Evolutionary conservation across 2,329 filamentous ascomycete genomes (phyloP).

Genomic region (Talaromyces sp.): DNA sequence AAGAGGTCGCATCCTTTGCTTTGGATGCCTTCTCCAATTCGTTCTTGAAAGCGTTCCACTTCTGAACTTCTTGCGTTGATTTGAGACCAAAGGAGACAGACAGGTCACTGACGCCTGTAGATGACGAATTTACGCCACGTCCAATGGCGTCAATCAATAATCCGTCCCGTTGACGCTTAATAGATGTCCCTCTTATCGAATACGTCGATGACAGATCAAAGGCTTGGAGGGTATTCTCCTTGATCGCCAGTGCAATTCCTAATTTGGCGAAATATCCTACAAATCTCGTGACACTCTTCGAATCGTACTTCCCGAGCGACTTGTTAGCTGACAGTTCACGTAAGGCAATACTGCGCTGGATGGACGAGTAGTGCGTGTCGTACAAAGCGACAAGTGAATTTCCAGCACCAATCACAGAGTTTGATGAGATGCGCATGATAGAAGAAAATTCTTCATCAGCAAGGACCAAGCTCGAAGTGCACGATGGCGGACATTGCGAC

Average conservation of each 20-base stretch:
- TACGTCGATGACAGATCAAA: slow-evolving; percentile 42
- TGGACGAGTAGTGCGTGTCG: slow-evolving; percentile 47
- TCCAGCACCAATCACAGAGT: slow-evolving; percentile 41
- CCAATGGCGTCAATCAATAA: slow-evolving; percentile 44
- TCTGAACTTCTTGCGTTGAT: slow-evolving; percentile 30
- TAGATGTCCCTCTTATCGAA: slow-evolving; percentile 26
- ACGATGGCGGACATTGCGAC: slow-evolving; percentile 40
- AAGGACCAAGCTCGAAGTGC: slow-evolving; percentile 39
- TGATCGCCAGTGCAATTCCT: slow-evolving; percentile 41
- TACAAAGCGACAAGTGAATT: slow-evolving; percentile 44
- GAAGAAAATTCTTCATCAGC: slow-evolving; percentile 38
- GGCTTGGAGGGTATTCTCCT: slow-evolving; percentile 41
- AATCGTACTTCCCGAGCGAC: slow-evolving; percentile 21
- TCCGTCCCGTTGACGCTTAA: slow-evolving; percentile 41
- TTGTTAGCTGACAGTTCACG: slow-evolving; percentile 29
- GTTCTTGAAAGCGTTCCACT: slow-evolving; percentile 34
- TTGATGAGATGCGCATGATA: slow-evolving; percentile 42
- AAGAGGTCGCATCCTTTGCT: slow-evolving; percentile 28
- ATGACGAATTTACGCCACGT: slow-evolving; percentile 36
- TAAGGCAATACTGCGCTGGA: slow-evolving; percentile 41
- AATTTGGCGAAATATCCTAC: slow-evolving; percentile 46
- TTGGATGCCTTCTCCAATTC: slow-evolving; percentile 29
- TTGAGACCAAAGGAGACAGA: slow-evolving; percentile 34
- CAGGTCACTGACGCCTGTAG: slow-evolving; percentile 26
- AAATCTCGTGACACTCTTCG: slow-evolving; percentile 33